phyloP scores from a whole-genome alignment of 805 yeast genomes.

The Candida insectorum region DNA sequence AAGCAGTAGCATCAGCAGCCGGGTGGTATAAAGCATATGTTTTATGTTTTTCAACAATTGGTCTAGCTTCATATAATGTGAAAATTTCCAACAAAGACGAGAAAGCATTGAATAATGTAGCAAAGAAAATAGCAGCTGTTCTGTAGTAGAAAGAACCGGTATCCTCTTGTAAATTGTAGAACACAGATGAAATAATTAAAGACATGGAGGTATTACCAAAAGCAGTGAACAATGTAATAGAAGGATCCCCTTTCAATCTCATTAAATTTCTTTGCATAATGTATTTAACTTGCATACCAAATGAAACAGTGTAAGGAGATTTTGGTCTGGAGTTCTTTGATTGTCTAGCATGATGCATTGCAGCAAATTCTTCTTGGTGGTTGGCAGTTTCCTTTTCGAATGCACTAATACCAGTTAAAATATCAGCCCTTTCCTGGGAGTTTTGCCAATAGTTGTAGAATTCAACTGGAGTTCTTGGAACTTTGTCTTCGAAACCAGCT shows the following conservation, averaged over 20 bases:
- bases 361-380: constrained; percentile 17
- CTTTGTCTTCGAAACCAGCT: constrained; percentile 48
- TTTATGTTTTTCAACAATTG: constrained; percentile 68
- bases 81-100: constrained; percentile 59
- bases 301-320: constrained; percentile 43
- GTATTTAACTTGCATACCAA: constrained; percentile 48
- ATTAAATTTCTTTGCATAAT: constrained; percentile 54
- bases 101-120: constrained; percentile 59
- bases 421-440: constrained; percentile 46
- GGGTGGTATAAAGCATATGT: constrained; percentile 72
- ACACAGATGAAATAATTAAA: constrained; percentile 58
- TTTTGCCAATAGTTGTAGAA: constrained; percentile 57
- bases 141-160: constrained; percentile 59
- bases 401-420: constrained; percentile 40
- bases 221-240: constrained; percentile 50
- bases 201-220: constrained; percentile 55
- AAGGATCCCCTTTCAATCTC: constrained; percentile 54
- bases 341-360: constrained; percentile 34
- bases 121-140: constrained; percentile 61
- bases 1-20: constrained; percentile 67
- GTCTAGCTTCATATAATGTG: constrained; percentile 56
- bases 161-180: constrained; percentile 46
- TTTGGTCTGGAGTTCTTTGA: constrained; percentile 30
- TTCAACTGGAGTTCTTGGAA: constrained; percentile 57
- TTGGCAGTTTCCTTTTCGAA: constrained; percentile 29